Evolutionary conservation across 192 early-diverging fungal genomes (phyloP).

Genomic region (Coemansia sp.): DNA sequence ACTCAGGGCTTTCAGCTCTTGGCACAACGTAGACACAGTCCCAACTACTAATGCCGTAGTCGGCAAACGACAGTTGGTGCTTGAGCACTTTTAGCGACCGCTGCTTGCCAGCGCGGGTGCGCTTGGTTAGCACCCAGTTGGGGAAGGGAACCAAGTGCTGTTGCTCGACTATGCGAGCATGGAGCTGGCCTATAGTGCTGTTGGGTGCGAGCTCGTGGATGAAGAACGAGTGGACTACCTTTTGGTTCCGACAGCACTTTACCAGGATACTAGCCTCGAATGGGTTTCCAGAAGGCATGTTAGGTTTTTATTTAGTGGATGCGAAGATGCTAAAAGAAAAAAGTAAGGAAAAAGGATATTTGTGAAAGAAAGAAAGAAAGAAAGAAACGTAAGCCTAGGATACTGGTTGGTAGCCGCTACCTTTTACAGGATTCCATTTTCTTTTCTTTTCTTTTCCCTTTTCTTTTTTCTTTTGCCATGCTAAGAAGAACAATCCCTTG

Average conservation of each 20-base stretch:
- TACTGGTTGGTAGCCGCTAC: too few relatives aligned
- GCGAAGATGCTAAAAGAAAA: too few relatives aligned
- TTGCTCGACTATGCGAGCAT: constrained; percentile 1
- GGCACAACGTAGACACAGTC: constrained; percentile 24
- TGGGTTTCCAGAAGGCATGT: constrained; percentile 19
- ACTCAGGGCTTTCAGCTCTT: neutral
- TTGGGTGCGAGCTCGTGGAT: constrained; percentile 38
- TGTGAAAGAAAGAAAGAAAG: neutral
- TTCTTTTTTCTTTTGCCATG: constrained; percentile 9
- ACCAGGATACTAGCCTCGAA: constrained; percentile 37
- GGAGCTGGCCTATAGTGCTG: constrained; percentile 19
- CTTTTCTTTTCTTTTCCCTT: too few relatives aligned
- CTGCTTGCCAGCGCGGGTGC: neutral
- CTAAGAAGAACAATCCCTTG: too few relatives aligned
- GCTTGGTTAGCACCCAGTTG: constrained; percentile 19
- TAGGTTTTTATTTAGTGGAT: too few relatives aligned
- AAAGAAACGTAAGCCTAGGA: neutral
- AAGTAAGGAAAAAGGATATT: neutral
- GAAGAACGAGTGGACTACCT: constrained; percentile 26
- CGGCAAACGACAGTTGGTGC: constrained; percentile 1
- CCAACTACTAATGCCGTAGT: constrained; percentile 35
- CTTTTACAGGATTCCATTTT: too few relatives aligned
- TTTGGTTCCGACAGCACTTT: neutral
- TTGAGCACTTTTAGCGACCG: constrained; percentile 1
- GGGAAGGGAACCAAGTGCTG: neutral